Percentiles rank a stretch among this genome's conserved stretches.
Conservation (phyloP, 2,329 filamentous ascomycete species). For the Hymenoscyphus repandus region DNA sequence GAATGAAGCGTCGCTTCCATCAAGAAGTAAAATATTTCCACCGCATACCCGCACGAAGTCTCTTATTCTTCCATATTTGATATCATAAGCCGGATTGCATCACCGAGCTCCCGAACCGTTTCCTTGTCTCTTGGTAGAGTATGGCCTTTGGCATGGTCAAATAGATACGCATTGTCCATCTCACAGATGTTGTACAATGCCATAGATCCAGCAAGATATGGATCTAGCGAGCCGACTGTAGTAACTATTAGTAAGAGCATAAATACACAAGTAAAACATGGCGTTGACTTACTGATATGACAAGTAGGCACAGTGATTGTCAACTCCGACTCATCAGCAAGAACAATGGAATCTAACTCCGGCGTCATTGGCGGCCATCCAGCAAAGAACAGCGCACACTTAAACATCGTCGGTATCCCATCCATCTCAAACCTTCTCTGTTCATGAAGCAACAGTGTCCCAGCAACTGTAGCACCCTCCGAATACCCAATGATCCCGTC, state of each 20-base stretch:
- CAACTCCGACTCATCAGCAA: constrained; percentile 46
- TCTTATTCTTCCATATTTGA: constrained; percentile 9
- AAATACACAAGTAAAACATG: not conserved
- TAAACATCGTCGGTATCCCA: constrained; percentile 30
- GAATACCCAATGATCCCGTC: constrained; percentile 56
- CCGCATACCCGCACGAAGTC: not conserved
- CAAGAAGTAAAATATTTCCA: not conserved
- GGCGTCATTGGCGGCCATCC: constrained; percentile 50
- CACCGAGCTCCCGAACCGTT: constrained; percentile 32
- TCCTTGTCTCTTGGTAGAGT: constrained; percentile 50
- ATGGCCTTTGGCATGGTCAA: constrained; percentile 62
- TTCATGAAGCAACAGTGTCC: constrained; percentile 49
- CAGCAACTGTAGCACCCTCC: constrained; percentile 53
- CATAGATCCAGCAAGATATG: constrained; percentile 57
- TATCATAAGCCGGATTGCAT: constrained; percentile 24
- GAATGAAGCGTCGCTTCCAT: not conserved
- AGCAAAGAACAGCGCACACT: constrained; percentile 45
- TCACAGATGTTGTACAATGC: constrained; percentile 62
- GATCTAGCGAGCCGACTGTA: constrained; percentile 50
- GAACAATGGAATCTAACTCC: constrained; percentile 39
- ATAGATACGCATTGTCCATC: constrained; percentile 53
- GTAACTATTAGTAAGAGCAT: constrained; percentile 13
- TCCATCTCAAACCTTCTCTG: constrained; percentile 33
- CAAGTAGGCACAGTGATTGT: constrained; percentile 49
- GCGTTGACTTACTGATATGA: constrained; percentile 41